Evolutionary conservation across 2,329 filamentous ascomycete genomes (phyloP), one percentile per base, ranked within the genome.

Genomic region (Colletotrichum sojae): DNA sequence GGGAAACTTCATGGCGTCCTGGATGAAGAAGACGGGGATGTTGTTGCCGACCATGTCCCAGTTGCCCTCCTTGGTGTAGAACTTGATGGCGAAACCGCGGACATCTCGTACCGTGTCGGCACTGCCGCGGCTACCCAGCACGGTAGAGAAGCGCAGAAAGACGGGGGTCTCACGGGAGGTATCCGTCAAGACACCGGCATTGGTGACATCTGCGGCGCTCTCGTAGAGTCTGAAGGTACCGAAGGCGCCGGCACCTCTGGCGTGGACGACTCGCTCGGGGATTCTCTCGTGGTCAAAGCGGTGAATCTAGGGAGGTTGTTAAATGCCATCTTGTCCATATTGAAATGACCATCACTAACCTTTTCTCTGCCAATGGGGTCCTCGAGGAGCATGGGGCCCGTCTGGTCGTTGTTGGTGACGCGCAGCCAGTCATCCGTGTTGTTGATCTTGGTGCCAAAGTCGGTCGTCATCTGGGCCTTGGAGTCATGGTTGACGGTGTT

Each of bases 61-160:
- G 73, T 93, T 94, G 4, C 92, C 92, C 74, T 95, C 92, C 0
- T 92, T 82, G 0, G 92, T 94, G 76, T 94, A 94, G 75, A 93
- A 90, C 78, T 93, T 94, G 71, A 93, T 80, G 0, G 93, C 92
- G 71, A 95, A 96, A 1, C 93, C 93, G 45, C 92, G 89, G 2
- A 94, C 91, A 82, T 96, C 93, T 13, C 93, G 88, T 1, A 94
- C 93, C 0, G 92, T 95, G 76, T 96, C 93, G 6, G 92, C 91
- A 59, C 90, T 93, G 13, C 93, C 93, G 40, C 90, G 86, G 76
- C 89, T 93, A 6, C 92, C 92, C 2, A 93, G 84, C 0, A 94
- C 93, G 0, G 93, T 95, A 0, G 92, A 95, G 78, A 96, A 95
- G 0, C 93, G 90, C 16, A 92, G 75, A 75, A 94, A 93, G 1